Evolutionary conservation across 2,329 filamentous ascomycete species (phyloP), one percentile per base, ranked within the genome.

Genomic region (Alternaria tenuissima): DNA sequence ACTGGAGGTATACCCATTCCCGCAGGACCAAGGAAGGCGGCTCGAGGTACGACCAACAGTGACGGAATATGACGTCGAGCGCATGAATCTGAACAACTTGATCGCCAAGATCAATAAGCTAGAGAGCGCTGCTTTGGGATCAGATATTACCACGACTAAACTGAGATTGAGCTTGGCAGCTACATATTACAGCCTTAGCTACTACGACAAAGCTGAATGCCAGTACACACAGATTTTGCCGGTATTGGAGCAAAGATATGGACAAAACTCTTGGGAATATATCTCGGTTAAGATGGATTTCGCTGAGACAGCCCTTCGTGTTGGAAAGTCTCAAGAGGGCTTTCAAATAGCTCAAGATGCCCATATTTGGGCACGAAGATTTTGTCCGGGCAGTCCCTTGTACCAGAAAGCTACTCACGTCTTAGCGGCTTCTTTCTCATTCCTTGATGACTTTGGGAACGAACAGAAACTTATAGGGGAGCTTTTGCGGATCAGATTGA

Each of bases 351-450:
- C 18, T 14, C 18, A 41, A 22, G 18, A 41, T 6, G 38, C 12
- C 38, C 1, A 41, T 2, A 2, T 11, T 8, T 12, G 12, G 18
- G 38, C 38, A 14, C 38, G 38, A 41, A 41, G 38, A 0, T 14
- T 12, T 3, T 2, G 7, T 41, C 18, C 38, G 2, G 18, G 18
- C 5, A 18, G 18, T 14, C 2, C 1, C 11, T 12, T 41, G 38
- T 41, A 41, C 2, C 38, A 41, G 11, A 0, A 14, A 0, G 11
- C 18, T 18, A 14, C 38, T 22, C 0, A 0, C 9, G 0, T 1
- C 9, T 41, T 41, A 22, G 38, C n/a, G n/a, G n/a, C n/a, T n/a
- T n/a, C n/a, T n/a, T n/a, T n/a, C n/a, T n/a, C n/a, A n/a, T n/a
- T n/a, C n/a, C n/a, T n/a, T n/a, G n/a, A n/a, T 4, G 7, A 20